phyloP scores from a whole-genome alignment of 2,329 filamentous ascomycete genomes.

The Aspergillus felis region DNA sequence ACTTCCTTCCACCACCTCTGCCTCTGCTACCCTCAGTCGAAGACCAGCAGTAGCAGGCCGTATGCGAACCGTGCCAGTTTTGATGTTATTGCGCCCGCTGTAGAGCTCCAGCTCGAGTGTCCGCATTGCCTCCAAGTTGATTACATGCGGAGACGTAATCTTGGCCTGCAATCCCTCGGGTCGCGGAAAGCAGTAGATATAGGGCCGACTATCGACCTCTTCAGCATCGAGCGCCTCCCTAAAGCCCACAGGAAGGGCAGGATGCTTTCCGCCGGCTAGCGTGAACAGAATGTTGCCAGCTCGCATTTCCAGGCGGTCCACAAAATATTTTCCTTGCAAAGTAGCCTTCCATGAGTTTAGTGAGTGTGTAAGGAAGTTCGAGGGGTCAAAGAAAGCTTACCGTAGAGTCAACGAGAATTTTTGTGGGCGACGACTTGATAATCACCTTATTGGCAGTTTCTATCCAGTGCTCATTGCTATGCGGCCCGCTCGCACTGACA shows the following conservation, averaged over 20 bases:
- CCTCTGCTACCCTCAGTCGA: conserved; percentile 52
- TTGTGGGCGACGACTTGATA: conserved; percentile 55
- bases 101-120: conserved; percentile 69
- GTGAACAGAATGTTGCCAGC: conserved; percentile 39
- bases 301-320: conserved; percentile 66
- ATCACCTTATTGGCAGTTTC: conserved; percentile 45
- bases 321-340: conserved; percentile 65
- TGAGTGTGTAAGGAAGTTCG: conserved; percentile 4
- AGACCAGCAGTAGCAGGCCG: conserved; percentile 59
- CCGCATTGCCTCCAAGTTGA: conserved; percentile 76
- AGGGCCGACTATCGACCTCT: conserved; percentile 51
- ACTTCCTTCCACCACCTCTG: conserved; percentile 40
- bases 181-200: conserved; percentile 70
- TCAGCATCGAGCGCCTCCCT: conserved; percentile 30
- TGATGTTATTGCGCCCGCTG: conserved; percentile 69
- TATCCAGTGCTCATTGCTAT: conserved; percentile 65
- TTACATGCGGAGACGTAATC: conserved; percentile 62
- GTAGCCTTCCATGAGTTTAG: conserved; percentile 24
- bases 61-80: conserved; percentile 48
- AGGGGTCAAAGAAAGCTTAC: conserved; percentile 32
- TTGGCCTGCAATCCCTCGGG: conserved; percentile 64
- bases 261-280: conserved; percentile 25
- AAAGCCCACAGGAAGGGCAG: conserved; percentile 32
- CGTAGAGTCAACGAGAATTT: conserved; percentile 48
- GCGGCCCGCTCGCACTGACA: conserved; percentile 44